Evolutionary conservation across 305 asterid species (phyloP).

Genomic region (Fraxinus velutina): DNA sequence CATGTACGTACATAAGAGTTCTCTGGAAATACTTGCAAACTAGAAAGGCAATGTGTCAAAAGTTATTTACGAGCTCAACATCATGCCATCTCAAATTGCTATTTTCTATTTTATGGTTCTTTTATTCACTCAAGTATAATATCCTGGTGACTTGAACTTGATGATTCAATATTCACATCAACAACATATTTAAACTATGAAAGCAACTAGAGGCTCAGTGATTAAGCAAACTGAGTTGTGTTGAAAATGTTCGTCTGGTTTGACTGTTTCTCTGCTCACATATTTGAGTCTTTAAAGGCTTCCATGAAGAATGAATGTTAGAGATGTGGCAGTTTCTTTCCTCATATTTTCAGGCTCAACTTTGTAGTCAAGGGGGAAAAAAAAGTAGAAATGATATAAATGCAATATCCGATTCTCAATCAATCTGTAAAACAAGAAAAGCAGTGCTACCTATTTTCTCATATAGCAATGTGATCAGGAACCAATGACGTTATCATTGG

Average conservation of each 20-base stretch:
- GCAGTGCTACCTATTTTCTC: slow-evolving; percentile 17
- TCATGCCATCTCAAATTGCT: background rate
- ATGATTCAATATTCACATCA: background rate
- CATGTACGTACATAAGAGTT: background rate
- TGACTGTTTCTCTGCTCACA: background rate
- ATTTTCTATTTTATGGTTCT: background rate
- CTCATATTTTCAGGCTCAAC: background rate
- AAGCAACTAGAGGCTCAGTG: background rate
- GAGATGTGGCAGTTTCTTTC: background rate
- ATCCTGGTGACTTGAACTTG: background rate
- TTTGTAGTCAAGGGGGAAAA: background rate
- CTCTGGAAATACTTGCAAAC: background rate
- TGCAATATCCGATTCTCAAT: background rate
- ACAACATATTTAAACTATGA: background rate
- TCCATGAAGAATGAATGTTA: background rate
- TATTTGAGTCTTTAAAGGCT: background rate
- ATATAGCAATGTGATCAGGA: background rate
- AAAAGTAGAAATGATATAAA: background rate
- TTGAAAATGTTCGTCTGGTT: background rate
- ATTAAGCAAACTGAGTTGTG: background rate
- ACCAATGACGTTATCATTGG: slow-evolving; percentile 9
- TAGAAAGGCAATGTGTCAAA: background rate
- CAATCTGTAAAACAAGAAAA: background rate
- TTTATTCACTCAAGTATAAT: background rate
- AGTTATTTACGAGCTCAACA: background rate